phyloP scores from a whole-genome alignment of 1,139 yeast genomes.

The Taphrina pruni region DNA sequence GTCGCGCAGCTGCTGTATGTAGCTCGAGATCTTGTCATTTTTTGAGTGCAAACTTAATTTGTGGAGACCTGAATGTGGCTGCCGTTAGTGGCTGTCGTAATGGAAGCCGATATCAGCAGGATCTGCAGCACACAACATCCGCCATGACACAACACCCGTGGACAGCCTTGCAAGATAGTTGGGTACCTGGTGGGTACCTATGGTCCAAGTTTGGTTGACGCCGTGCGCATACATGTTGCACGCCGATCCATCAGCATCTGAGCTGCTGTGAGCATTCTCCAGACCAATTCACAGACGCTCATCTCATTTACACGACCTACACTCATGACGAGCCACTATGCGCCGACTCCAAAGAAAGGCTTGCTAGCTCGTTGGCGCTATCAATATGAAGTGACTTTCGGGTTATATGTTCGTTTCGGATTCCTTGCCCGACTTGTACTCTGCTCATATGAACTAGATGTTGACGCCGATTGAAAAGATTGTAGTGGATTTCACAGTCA shows the following conservation, averaged over 20 bases:
- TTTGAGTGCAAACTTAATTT: not conserved
- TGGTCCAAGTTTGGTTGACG: no score
- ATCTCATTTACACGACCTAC: no score
- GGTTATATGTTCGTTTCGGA: slow-evolving; percentile 23
- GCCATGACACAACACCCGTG: not conserved
- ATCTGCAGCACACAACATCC: not conserved
- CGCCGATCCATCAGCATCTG: not conserved
- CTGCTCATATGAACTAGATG: not conserved
- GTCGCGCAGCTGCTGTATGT: not conserved
- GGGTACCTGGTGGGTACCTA: no score
- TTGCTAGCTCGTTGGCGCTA: slow-evolving; percentile 28
- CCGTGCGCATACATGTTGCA: no score
- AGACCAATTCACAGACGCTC: not conserved
- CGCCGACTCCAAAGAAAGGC: slow-evolving; percentile 14
- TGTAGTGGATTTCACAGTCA: slow-evolving; percentile 25
- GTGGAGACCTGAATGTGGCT: slow-evolving; percentile 4
- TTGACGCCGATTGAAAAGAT: slow-evolving; percentile 35
- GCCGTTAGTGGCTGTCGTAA: not conserved
- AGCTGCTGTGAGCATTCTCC: no score
- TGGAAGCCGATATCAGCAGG: not conserved
- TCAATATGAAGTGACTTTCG: slow-evolving; percentile 37
- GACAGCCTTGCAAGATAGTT: not conserved
- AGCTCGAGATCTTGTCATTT: not conserved
- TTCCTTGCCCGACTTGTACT: not conserved
- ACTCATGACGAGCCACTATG: slow-evolving; percentile 18